phyloP scores from a whole-genome alignment of 495 filamentous ascomycete species.

The Podospora pseudoanserina region DNA sequence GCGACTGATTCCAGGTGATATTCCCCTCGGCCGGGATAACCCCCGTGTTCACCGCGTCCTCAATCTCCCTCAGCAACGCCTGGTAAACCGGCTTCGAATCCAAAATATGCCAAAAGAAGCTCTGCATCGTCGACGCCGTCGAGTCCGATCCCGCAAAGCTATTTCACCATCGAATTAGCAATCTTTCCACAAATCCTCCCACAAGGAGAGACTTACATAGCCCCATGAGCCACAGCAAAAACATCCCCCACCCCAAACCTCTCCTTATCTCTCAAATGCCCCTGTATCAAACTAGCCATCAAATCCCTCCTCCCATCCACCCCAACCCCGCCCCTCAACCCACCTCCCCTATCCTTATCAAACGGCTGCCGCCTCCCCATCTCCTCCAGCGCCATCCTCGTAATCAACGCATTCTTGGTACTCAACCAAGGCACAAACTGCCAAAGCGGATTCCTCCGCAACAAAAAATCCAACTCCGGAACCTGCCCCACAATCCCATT shows the following conservation, averaged over 20 bases:
- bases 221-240: slow-evolving; percentile 53
- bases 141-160: slow-evolving; percentile 62
- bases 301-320: slow-evolving; percentile 46
- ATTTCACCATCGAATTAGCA: slow-evolving; percentile 8
- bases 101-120: slow-evolving; percentile 53
- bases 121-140: slow-evolving; percentile 56
- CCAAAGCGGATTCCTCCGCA: slow-evolving; percentile 49
- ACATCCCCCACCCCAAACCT: slow-evolving; percentile 50
- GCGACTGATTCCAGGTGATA: slow-evolving; percentile 45
- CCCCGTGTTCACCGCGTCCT: slow-evolving; percentile 35
- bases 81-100: slow-evolving; percentile 42
- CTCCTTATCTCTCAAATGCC: slow-evolving; percentile 44
- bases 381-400: slow-evolving; percentile 48
- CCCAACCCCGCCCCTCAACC: slow-evolving; percentile 29
- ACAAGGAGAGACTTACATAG: slow-evolving; percentile 40
- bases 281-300: slow-evolving; percentile 45
- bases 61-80: slow-evolving; percentile 45
- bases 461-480: slow-evolving; percentile 45
- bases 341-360: slow-evolving; percentile 40
- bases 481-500: slow-evolving; percentile 53
- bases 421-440: slow-evolving; percentile 45
- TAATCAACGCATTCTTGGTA: slow-evolving; percentile 48
- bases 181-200: neutral
- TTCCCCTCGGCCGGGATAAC: slow-evolving; percentile 41
- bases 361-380: slow-evolving; percentile 45